Percentiles rank a stretch among this genome's conserved stretches.
Evolutionary conservation across 2,329 filamentous ascomycete genomes (phyloP).

Genomic region (Ceratocystis papillata): DNA sequence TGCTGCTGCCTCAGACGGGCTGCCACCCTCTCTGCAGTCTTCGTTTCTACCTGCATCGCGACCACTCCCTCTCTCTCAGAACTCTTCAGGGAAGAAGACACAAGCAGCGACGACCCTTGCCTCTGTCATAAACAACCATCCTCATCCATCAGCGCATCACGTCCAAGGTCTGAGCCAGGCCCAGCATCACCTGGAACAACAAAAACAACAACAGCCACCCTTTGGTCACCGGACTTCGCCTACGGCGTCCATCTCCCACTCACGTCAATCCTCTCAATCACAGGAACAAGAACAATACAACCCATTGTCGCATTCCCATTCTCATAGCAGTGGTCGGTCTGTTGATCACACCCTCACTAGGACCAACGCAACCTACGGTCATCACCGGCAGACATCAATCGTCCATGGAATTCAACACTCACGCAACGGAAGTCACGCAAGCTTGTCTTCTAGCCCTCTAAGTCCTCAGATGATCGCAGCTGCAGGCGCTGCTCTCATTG

Average conservation of each 20-base stretch:
- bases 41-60: constrained; percentile 11
- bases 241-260: constrained; percentile 38
- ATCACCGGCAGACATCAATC: constrained; percentile 93
- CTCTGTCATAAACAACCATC: constrained; percentile 6
- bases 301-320: constrained; percentile 28
- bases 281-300: constrained; percentile 37
- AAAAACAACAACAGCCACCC: constrained; percentile 1
- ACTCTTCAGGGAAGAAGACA: background rate
- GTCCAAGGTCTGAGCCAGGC: constrained; percentile 9
- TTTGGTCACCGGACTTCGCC: constrained; percentile 25
- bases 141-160: constrained; percentile 12
- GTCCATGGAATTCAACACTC: constrained; percentile 92
- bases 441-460: constrained; percentile 69
- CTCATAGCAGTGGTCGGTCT: constrained; percentile 33
- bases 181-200: background rate
- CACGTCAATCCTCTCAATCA: constrained; percentile 45
- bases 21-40: constrained; percentile 15
- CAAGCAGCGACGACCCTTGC: background rate
- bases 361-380: constrained; percentile 56
- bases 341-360: constrained; percentile 35
- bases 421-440: constrained; percentile 76
- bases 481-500: constrained; percentile 45
- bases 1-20: constrained; percentile 5
- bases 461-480: constrained; percentile 77
- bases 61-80: constrained; percentile 5